Evolutionary conservation across 2,329 filamentous ascomycete genomes (phyloP).

Genomic region (Hirsutella minnesotensis): DNA sequence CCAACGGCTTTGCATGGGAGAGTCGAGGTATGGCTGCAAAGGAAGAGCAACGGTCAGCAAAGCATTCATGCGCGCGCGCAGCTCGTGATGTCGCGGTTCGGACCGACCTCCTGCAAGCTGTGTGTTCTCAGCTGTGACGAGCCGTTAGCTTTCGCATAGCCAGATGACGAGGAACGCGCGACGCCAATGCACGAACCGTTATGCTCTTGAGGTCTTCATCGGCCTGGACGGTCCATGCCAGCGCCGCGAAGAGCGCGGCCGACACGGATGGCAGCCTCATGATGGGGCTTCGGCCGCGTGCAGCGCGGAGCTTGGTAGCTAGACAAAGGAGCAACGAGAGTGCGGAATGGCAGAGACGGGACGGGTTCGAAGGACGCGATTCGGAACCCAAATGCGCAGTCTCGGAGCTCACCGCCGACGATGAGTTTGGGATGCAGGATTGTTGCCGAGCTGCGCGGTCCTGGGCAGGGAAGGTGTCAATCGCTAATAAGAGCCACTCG

Average conservation of each 20-base stretch:
- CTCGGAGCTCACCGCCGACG: neutral
- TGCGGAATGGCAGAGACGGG: too few relatives aligned
- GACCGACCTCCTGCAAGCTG: slow-evolving; percentile 63
- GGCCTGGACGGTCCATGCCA: slow-evolving; percentile 38
- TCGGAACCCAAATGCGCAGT: neutral
- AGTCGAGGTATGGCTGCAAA: slow-evolving; percentile 82
- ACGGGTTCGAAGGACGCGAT: neutral
- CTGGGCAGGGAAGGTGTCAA: neutral
- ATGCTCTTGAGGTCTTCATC: slow-evolving; percentile 41
- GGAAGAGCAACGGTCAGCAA: slow-evolving; percentile 5
- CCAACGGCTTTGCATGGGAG: slow-evolving; percentile 96
- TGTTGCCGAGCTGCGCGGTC: neutral
- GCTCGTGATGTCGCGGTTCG: neutral
- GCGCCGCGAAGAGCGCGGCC: slow-evolving; percentile 35
- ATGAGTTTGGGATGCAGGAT: neutral
- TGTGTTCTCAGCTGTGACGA: slow-evolving; percentile 66
- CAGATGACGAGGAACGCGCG: neutral
- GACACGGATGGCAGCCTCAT: slow-evolving; percentile 38
- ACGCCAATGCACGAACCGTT: slow-evolving; percentile 24
- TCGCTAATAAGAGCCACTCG: neutral
- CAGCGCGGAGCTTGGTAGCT: neutral
- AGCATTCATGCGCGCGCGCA: neutral
- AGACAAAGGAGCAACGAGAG: neutral
- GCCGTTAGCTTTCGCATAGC: neutral
- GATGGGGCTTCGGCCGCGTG: slow-evolving; percentile 11